Evolutionary conservation across 805 yeast species (phyloP).

Genomic region (Wickerhamiella kazuoi): DNA sequence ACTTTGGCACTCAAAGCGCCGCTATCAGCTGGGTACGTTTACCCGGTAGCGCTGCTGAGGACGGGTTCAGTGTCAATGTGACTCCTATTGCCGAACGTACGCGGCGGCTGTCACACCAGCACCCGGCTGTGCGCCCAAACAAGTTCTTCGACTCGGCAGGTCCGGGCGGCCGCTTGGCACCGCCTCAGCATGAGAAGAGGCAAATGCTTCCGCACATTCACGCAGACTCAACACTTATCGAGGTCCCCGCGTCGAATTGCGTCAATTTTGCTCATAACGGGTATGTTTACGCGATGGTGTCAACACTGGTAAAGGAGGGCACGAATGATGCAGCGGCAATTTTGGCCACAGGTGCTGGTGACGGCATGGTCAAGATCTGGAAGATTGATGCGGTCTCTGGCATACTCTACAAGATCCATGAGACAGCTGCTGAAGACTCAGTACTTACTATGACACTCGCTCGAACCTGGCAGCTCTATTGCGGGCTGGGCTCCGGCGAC

Average conservation of each 20-base stretch:
- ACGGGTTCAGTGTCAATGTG: neutral
- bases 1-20: constrained; percentile 87
- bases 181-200: constrained; percentile 16
- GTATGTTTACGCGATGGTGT: constrained; percentile 56
- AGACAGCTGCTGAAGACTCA: constrained; percentile 32
- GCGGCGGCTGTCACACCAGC: constrained; percentile 10
- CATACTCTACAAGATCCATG: neutral
- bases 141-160: constrained; percentile 82
- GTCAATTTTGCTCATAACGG: constrained; percentile 82
- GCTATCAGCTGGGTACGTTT: constrained; percentile 55
- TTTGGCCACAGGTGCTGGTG: constrained; percentile 71
- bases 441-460: constrained; percentile 48
- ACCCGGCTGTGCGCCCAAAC: constrained; percentile 44
- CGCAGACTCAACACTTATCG: constrained; percentile 13
- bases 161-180: constrained; percentile 43
- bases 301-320: constrained; percentile 11
- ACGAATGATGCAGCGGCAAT: constrained; percentile 17
- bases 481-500: constrained; percentile 60
- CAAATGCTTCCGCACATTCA: constrained; percentile 3
- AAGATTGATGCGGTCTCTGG: constrained; percentile 20
- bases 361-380: constrained; percentile 79
- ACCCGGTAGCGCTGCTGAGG: constrained; percentile 2
- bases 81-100: neutral
- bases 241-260: constrained; percentile 49
- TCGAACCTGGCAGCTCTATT: constrained; percentile 53